A percentile compares a stretch with the other conserved stretches of the same genome.
phyloP scores from a whole-genome alignment of 305 asterid species.

The Fraxinus paxiana region DNA sequence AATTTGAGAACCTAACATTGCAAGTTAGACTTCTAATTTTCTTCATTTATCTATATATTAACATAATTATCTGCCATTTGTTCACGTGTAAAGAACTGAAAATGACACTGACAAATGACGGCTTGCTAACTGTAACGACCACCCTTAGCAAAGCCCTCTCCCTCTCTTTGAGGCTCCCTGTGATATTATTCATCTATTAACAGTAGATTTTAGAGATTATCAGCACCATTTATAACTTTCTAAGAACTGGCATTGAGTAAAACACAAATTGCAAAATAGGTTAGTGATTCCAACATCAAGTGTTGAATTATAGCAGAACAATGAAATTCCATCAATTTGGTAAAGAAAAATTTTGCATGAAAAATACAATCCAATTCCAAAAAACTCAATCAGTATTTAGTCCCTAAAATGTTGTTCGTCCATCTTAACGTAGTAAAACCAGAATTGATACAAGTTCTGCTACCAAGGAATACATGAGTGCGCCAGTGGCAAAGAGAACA shows the following conservation, averaged over 20 bases:
- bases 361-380: background rate
- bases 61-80: background rate
- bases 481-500: background rate
- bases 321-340: background rate
- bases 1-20: background rate
- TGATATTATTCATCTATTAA: background rate
- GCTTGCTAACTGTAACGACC: background rate
- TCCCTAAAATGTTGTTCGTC: background rate
- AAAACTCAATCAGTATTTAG: background rate
- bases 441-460: background rate
- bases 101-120: background rate
- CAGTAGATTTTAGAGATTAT: background rate
- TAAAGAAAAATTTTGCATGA: background rate
- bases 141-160: background rate
- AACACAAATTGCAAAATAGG: background rate
- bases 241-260: background rate
- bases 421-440: background rate
- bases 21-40: background rate
- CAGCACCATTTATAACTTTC: background rate
- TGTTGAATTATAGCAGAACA: background rate
- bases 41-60: background rate
- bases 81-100: background rate
- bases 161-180: background rate
- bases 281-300: background rate
- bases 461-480: background rate